Percentiles rank a stretch among this genome's conserved stretches.
Conservation (phyloP, 2,329 filamentous ascomycete genomes). For the Cladophialophora immunda region DNA sequence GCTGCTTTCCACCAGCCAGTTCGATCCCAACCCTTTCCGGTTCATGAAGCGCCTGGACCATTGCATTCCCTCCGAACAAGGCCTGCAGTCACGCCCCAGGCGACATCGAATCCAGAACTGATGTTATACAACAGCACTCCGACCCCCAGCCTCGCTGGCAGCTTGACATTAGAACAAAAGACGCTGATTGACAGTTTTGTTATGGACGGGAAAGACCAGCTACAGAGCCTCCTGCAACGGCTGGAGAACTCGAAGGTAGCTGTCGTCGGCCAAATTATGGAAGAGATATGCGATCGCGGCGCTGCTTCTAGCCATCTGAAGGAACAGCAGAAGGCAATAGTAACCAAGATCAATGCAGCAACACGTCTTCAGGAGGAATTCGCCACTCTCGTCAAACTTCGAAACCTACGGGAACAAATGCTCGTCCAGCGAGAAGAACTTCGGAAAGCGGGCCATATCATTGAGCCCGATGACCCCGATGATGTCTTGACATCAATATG, state of each 20-base stretch:
- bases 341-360: conserved; percentile 50
- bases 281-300: conserved; percentile 39
- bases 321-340: conserved; percentile 42
- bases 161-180: conserved; percentile 29
- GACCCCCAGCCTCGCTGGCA: conserved; percentile 8
- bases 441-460: conserved; percentile 36
- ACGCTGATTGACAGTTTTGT: conserved; percentile 31
- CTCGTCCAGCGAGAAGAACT: conserved; percentile 45
- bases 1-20: neutral
- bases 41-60: conserved; percentile 14
- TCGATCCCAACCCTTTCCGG: neutral
- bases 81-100: neutral
- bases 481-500: conserved; percentile 30
- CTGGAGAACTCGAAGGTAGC: conserved; percentile 34
- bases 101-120: conserved; percentile 5
- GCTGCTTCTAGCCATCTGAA: conserved; percentile 33
- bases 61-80: neutral
- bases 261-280: conserved; percentile 35
- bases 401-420: conserved; percentile 26
- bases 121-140: conserved; percentile 26
- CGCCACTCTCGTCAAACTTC: conserved; percentile 40
- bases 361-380: conserved; percentile 42
- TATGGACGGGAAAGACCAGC: conserved; percentile 24
- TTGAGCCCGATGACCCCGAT: conserved; percentile 34
- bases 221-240: conserved; percentile 32